A percentile compares a stretch with the other conserved stretches of the same genome.
Conservation (phyloP, 1,284 basidiomycete genomes). For the Omphalotus olearius region DNA sequence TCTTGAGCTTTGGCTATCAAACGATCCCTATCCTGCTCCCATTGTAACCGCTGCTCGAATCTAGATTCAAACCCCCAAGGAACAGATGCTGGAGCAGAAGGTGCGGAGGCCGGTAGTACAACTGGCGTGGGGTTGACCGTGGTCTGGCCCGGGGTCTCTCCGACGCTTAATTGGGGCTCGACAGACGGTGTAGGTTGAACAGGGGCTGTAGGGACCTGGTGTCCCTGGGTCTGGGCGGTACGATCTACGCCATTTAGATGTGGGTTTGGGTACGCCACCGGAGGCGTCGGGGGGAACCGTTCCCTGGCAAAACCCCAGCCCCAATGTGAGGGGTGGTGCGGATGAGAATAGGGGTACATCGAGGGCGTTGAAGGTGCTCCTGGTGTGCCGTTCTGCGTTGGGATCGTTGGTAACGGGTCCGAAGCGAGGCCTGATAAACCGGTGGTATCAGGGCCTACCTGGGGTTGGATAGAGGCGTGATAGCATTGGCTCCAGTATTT, state of each 20-base stretch:
- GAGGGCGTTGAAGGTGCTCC: conserved; percentile 9
- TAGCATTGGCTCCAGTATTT: conserved; percentile 28
- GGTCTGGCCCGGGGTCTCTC: too few relatives aligned
- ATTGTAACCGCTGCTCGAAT: conserved; percentile 21
- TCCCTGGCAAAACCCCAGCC: conserved; percentile 10
- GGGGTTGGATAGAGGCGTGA: conserved; percentile 24
- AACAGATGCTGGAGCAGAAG: conserved; percentile 1
- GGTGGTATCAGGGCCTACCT: conserved; percentile 7
- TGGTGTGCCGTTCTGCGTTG: not conserved
- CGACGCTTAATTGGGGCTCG: conserved; percentile 1
- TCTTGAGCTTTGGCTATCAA: conserved; percentile 48
- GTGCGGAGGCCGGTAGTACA: conserved; percentile 2
- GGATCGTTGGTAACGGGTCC: conserved; percentile 4
- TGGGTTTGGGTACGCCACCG: not conserved
- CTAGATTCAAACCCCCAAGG: conserved; percentile 11
- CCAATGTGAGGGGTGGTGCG: conserved; percentile 9
- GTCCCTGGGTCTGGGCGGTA: not conserved
- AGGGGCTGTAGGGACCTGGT: conserved; percentile 3
- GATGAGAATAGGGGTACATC: conserved; percentile 7
- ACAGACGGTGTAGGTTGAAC: conserved; percentile 5
- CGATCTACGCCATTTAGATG: not conserved
- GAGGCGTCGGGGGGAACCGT: not conserved
- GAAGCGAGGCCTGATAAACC: conserved; percentile 7
- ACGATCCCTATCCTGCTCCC: conserved; percentile 39
- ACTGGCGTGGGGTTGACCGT: conserved; percentile 13